Conservation (phyloP, 164 flowering plant genomes). For the Nymphaea colorata region DNA sequence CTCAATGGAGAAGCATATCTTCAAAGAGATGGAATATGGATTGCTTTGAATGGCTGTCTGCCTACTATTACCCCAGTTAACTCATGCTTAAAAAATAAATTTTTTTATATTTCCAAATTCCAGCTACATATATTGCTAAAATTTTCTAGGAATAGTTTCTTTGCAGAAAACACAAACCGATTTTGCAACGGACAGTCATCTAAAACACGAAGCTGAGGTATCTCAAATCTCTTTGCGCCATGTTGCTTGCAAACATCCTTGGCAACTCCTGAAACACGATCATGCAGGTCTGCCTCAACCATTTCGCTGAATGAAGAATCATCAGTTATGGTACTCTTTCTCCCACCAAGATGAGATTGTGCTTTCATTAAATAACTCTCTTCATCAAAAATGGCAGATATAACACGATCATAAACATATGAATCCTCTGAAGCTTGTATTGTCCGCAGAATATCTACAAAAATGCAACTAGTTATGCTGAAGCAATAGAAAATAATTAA, state of each 20-base stretch:
- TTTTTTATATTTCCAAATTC: too few relatives aligned
- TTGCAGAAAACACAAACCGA: slow-evolving; percentile 30
- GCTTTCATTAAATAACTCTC: slow-evolving; percentile 34
- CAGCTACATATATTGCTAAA: too few relatives aligned
- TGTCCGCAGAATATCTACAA: slow-evolving; percentile 56
- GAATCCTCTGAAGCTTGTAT: slow-evolving; percentile 78
- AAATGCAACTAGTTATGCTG: not conserved
- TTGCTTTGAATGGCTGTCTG: too few relatives aligned
- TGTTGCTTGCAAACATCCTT: slow-evolving; percentile 59
- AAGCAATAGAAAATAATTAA: not conserved
- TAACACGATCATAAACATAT: slow-evolving; percentile 68
- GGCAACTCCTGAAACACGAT: slow-evolving; percentile 41
- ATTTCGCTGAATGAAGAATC: slow-evolving; percentile 32
- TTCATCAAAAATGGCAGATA: slow-evolving; percentile 66
- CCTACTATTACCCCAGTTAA: too few relatives aligned
- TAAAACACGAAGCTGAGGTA: slow-evolving; percentile 43
- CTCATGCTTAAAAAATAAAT: too few relatives aligned
- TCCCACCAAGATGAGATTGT: slow-evolving; percentile 29
- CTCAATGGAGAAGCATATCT: too few relatives aligned
- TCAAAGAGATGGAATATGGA: too few relatives aligned
- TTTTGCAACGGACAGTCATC: slow-evolving; percentile 40
- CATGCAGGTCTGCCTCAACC: slow-evolving; percentile 47
- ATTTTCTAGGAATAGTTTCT: too few relatives aligned
- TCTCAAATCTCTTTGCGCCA: slow-evolving; percentile 75
- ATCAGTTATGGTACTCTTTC: slow-evolving; percentile 20